Base-by-base conservation (phyloP, 2,329 filamentous ascomycete genomes). In the Exophiala xenobiotica region DNA sequence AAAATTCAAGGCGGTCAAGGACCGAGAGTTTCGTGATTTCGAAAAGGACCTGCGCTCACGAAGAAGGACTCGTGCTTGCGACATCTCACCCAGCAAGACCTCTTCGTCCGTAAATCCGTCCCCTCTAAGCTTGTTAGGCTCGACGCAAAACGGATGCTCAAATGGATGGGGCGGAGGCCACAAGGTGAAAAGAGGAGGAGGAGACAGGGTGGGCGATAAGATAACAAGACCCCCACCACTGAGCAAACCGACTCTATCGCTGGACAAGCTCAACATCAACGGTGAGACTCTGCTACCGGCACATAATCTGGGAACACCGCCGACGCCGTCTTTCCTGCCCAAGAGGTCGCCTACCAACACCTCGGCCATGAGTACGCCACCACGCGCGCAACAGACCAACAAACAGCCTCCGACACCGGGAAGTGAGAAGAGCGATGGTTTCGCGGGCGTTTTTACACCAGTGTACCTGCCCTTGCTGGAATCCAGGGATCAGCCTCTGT, bases 21-120 rank as follows among this genome's bases (percentile, higher is more conserved):
- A 63, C 8, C 49, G 57, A n/a, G 60, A 63, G 41, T 63, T 63
- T 46, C 54, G 53, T 31, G 60, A 62, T 26, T 63, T 62, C 35
- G 61, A 63, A 43, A 54, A 42, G 14, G 56, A 61, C 16, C 40
- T 63, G 3, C 52, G 54, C 11, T 31, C 42, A 16, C 49, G 55
- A 16, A 55, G 53, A 20, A 49, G 53, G 37, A 26, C 48, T 19
- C 51, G 49, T 9, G 43, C 33, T n/a, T 35, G 24, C 16, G 22
- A 47, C 9, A 22, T 24, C 18, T 39, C 42, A 18, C 29, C 51
- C 24, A 47, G 22, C 38, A 55, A 47, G 35, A 33, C 24, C 23
- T 37, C 51, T 1, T 18, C 48, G 16, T 46, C 46, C 11, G 20
- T 37, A 11, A 39, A 41, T 20, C 18, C 51, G 6, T 43, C 49